Percentiles rank a stretch among this genome's conserved stretches.
These are phyloP conservation scores for Cyberlindnera xylosilytica DNA, from an alignment of 805 yeast genomes.

Conservation along the genomic window DNA sequence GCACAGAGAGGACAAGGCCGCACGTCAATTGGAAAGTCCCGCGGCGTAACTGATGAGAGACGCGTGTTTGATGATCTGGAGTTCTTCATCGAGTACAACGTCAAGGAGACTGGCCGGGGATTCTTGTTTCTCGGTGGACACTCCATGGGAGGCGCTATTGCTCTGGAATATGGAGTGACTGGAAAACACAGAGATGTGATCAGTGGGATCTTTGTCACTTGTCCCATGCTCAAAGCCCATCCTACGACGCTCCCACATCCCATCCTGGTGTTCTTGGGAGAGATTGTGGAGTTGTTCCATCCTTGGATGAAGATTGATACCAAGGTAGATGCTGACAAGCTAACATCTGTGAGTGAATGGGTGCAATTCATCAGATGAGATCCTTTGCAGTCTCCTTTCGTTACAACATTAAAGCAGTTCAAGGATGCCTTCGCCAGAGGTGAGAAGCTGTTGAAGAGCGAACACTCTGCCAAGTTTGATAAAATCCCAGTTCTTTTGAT, in stretches of 20 bases:
- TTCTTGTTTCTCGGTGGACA: conserved; percentile 59
- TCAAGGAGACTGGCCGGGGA: conserved; percentile 31
- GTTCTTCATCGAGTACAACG: conserved; percentile 45
- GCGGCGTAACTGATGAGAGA: conserved; percentile 54
- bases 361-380: conserved; percentile 41
- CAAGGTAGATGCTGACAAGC: conserved; percentile 47
- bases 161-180: conserved; percentile 54
- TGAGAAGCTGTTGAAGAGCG: conserved; percentile 40
- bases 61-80: conserved; percentile 60
- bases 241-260: conserved; percentile 61
- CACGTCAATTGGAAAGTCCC: conserved; percentile 49
- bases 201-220: conserved; percentile 46
- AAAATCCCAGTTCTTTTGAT: conserved; percentile 48
- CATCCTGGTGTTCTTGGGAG: no score
- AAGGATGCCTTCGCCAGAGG: conserved; percentile 65
- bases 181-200: conserved; percentile 50
- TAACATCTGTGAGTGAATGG: conserved; percentile 50
- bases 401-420: conserved; percentile 54
- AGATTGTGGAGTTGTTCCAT: no score
- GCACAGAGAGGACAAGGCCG: conserved; percentile 77
- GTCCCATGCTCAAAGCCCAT: conserved; percentile 58
- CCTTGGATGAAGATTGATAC: conserved; percentile 53
- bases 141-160: conserved; percentile 82
- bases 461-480: conserved; percentile 27
- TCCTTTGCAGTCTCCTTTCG: conserved; percentile 41